Percentiles rank a stretch among this genome's conserved stretches.
Conservation (phyloP, 805 yeast species). For the Sugiyamaella valdiviana region DNA sequence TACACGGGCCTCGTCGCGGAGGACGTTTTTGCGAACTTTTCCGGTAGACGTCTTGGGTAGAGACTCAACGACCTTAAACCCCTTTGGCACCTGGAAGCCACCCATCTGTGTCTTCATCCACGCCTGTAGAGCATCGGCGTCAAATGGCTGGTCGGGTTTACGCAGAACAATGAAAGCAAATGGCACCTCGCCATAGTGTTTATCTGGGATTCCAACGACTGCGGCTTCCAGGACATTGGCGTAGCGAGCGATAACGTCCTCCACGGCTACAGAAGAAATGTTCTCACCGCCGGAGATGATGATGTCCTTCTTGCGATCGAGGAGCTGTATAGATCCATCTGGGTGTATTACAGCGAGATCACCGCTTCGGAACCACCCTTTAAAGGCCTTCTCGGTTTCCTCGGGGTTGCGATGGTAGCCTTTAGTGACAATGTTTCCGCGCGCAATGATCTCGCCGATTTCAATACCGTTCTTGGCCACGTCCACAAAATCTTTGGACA, state of each 20-base stretch:
- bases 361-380: constrained; percentile 32
- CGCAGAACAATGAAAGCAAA: constrained; percentile 27
- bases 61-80: constrained; percentile 22
- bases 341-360: constrained; percentile 33
- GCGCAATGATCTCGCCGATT: constrained; percentile 32
- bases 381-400: constrained; percentile 30
- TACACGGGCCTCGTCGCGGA: constrained; percentile 23
- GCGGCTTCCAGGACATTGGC: constrained; percentile 30
- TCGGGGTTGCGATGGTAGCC: constrained; percentile 31
- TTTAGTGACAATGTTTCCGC: constrained; percentile 30
- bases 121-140: constrained; percentile 17
- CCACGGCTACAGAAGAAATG: constrained; percentile 33
- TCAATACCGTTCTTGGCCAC: constrained; percentile 28
- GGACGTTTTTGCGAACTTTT: constrained; percentile 30
- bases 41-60: constrained; percentile 36
- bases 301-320: constrained; percentile 34
- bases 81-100: constrained; percentile 32
- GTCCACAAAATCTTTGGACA: constrained; percentile 21
- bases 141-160: constrained; percentile 13
- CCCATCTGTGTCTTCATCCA: constrained; percentile 28
- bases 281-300: constrained; percentile 35
- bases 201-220: constrained; percentile 30
- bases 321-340: constrained; percentile 31
- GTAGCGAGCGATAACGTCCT: constrained; percentile 25
- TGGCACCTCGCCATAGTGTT: constrained; percentile 32